These are phyloP conservation scores for Escovopsis weberi DNA, from an alignment of 2,329 filamentous ascomycete genomes.

Conservation along the genomic window DNA sequence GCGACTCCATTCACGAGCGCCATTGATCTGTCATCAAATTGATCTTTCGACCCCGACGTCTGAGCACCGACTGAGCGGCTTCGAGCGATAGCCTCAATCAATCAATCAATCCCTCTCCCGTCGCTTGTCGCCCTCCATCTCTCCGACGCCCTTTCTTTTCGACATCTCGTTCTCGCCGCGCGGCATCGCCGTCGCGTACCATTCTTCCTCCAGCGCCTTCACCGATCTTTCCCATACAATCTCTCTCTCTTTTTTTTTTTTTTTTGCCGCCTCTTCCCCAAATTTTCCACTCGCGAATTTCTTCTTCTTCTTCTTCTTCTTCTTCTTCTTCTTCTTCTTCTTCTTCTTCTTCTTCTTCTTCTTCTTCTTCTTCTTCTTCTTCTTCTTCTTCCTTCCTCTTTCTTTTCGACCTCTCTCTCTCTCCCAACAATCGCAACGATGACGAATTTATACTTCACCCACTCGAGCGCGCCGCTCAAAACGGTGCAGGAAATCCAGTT, in stretches of 20 bases:
- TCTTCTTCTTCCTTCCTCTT: constrained; percentile 8
- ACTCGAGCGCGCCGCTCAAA: constrained; percentile 90
- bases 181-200: constrained; percentile 6
- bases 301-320: too few species aligned
- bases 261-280: too few species aligned
- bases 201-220: neutral
- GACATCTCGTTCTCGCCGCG: neutral
- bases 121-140: constrained; percentile 11
- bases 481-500: constrained; percentile 99
- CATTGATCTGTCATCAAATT: constrained; percentile 19
- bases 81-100: constrained; percentile 8
- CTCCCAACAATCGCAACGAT: constrained; percentile 40
- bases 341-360: constrained; percentile 8
- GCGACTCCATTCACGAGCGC: constrained; percentile 25
- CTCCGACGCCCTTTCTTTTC: neutral
- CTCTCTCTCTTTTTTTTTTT: neutral
- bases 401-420: neutral
- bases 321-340: too few species aligned
- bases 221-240: neutral
- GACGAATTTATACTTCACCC: constrained; percentile 82
- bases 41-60: constrained; percentile 11
- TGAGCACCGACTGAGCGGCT: constrained; percentile 18
- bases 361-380: neutral
- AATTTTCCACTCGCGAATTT: neutral
- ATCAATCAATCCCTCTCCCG: constrained; percentile 6